Conservation (phyloP, 2,329 filamentous ascomycete genomes). For the Ampelomyces quisqualis region DNA sequence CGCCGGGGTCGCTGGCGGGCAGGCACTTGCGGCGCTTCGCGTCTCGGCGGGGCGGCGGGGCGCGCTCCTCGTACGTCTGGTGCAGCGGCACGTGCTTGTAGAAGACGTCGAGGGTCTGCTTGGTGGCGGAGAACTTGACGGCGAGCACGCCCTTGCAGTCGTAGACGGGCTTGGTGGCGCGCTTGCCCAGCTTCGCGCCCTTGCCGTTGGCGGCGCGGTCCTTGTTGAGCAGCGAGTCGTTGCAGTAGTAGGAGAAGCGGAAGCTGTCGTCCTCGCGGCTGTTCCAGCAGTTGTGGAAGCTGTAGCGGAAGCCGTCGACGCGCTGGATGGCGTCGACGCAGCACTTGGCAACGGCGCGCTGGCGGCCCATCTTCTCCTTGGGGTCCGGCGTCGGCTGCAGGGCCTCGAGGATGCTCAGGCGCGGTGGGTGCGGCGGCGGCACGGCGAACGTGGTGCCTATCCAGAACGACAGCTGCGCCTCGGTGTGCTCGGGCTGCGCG, state of each 20-base stretch:
- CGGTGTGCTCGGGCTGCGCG: conserved; percentile 41
- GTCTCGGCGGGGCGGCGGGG: conserved; percentile 44
- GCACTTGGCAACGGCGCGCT: conserved; percentile 51
- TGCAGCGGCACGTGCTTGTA: conserved; percentile 52
- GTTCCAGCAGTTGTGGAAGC: conserved; percentile 54
- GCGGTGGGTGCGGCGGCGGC: conserved; percentile 13
- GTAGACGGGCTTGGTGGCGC: conserved; percentile 49
- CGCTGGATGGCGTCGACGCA: conserved; percentile 48
- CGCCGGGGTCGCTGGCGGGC: conserved; percentile 40
- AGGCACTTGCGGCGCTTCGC: conserved; percentile 42
- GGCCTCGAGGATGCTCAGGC: conserved; percentile 40
- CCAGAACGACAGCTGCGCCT: conserved; percentile 44
- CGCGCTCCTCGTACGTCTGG: conserved; percentile 50
- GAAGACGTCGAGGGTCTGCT: conserved; percentile 47
- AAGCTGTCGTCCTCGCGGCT: conserved; percentile 50
- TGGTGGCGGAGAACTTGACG: conserved; percentile 50
- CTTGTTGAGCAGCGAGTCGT: conserved; percentile 54
- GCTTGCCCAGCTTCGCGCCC: conserved; percentile 41
- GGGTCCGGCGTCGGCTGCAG: conserved; percentile 39
- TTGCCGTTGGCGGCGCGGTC: conserved; percentile 51
- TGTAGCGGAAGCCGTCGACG: conserved; percentile 52
- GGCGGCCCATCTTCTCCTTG: conserved; percentile 48
- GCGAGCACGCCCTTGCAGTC: conserved; percentile 52
- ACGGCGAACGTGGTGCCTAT: conserved; percentile 41
- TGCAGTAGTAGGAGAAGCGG: conserved; percentile 53